Evolutionary conservation across 768 basidiomycete species (phyloP).

Genomic region (Rossbeevera mucosa): DNA sequence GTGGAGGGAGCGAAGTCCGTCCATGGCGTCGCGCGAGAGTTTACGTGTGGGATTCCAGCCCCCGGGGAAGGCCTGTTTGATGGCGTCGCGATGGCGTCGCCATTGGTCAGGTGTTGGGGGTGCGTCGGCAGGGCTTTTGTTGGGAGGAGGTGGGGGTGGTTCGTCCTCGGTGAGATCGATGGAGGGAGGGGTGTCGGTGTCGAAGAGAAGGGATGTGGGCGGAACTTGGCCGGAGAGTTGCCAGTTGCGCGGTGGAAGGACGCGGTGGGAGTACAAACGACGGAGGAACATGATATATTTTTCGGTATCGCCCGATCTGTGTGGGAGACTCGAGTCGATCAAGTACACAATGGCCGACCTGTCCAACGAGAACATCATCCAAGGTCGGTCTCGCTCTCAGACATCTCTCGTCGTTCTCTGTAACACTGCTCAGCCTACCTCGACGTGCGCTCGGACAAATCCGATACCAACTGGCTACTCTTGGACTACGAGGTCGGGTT

Average conservation of each 20-base stretch:
- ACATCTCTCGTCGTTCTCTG: not conserved
- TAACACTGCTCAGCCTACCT: conserved; percentile 59
- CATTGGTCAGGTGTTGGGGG: conserved; percentile 41
- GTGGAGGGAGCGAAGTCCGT: conserved; percentile 66
- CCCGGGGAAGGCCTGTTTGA: conserved; percentile 53
- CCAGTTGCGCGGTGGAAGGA: conserved; percentile 27
- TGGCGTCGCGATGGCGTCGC: conserved; percentile 45
- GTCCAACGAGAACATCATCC: conserved; percentile 62
- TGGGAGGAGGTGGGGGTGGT: conserved; percentile 24
- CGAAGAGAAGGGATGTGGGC: conserved; percentile 28
- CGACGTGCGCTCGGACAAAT: conserved; percentile 81
- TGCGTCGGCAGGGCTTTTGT: conserved; percentile 10
- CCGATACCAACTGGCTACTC: conserved; percentile 85
- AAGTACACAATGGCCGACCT: conserved; percentile 65
- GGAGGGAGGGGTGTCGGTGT: conserved; percentile 6
- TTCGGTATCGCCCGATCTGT: conserved; percentile 22
- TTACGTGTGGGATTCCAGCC: conserved; percentile 81
- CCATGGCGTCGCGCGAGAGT: conserved; percentile 81
- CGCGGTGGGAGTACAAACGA: conserved; percentile 25
- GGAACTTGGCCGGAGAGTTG: conserved; percentile 29
- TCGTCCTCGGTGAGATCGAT: conserved; percentile 31
- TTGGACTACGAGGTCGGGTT: conserved; percentile 76
- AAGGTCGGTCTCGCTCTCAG: conserved; percentile 47
- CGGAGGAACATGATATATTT: conserved; percentile 10
- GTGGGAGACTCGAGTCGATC: not conserved